Percentiles rank a stretch among this genome's conserved stretches.
phyloP scores from a whole-genome alignment of 1,284 basidiomycete genomes.

The Puccinia polysora region DNA sequence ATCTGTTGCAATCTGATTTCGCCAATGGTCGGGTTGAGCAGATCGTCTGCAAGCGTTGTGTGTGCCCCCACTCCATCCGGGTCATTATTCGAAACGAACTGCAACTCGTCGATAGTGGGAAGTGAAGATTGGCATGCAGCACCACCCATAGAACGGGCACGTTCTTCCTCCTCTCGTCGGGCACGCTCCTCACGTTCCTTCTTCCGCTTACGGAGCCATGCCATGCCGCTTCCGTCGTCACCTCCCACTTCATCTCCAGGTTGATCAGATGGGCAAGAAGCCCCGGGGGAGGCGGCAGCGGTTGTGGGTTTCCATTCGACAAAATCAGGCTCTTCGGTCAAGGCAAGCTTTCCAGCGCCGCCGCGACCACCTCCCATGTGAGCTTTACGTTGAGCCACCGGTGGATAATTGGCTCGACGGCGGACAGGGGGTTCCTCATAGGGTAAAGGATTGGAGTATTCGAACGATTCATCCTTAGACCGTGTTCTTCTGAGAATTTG shows the following conservation, averaged over 20 bases:
- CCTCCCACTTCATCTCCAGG: not conserved
- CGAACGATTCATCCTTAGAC: slow-evolving; percentile 12
- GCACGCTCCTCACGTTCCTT: slow-evolving; percentile 24
- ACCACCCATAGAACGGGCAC: not conserved
- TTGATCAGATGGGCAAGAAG: not conserved
- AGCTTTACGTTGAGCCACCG: slow-evolving; percentile 34
- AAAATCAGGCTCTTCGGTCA: slow-evolving; percentile 30
- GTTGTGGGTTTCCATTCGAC: slow-evolving; percentile 31
- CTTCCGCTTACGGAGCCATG: slow-evolving; percentile 30
- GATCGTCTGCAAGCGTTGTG: too few relatives aligned
- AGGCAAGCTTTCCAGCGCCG: slow-evolving; percentile 13
- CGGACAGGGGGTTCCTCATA: slow-evolving; percentile 9
- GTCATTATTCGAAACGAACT: not conserved
- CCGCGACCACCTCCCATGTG: slow-evolving; percentile 39
- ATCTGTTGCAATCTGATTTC: not conserved
- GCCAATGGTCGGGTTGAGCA: not conserved
- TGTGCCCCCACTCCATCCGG: not conserved
- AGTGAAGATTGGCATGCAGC: not conserved
- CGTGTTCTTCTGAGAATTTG: slow-evolving; percentile 21
- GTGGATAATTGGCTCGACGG: slow-evolving; percentile 26
- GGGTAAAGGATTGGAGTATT: not conserved
- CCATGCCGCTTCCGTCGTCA: slow-evolving; percentile 38
- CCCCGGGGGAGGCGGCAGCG: slow-evolving; percentile 1
- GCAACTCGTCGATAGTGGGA: not conserved
- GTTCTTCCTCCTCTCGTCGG: slow-evolving; percentile 18